Evolutionary conservation across 2,329 filamentous ascomycete genomes (phyloP).

Genomic region (Exserohilum rostratum): DNA sequence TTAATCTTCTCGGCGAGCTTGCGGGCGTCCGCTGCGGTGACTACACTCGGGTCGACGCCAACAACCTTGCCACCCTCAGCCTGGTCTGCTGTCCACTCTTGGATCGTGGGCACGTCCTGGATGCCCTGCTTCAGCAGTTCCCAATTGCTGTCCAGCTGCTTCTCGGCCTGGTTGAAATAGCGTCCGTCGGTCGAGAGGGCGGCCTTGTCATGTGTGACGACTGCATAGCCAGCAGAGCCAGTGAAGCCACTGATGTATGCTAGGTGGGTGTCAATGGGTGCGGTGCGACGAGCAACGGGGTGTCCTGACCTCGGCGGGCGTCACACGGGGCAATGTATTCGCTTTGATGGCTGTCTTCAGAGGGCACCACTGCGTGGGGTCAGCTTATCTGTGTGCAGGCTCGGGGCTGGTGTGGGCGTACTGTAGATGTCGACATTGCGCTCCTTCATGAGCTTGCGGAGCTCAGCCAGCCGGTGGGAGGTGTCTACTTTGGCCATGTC

Average conservation of each 20-base stretch:
- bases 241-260: constrained; percentile 93
- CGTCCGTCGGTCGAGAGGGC: constrained; percentile 92
- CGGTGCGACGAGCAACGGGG: constrained; percentile 22
- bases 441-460: constrained; percentile 86
- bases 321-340: constrained; percentile 99
- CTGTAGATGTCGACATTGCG: constrained; percentile 90
- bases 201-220: constrained; percentile 84
- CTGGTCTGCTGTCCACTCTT: constrained; percentile 91
- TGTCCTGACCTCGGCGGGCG: constrained; percentile 70
- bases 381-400: constrained; percentile 35
- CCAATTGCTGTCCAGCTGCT: constrained; percentile 93
- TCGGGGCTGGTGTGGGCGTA: constrained; percentile 51
- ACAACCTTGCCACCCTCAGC: constrained; percentile 85
- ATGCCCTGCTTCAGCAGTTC: constrained; percentile 87
- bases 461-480: constrained; percentile 72
- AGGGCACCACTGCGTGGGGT: constrained; percentile 77
- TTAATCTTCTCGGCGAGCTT: constrained; percentile 86
- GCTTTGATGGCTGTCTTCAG: constrained; percentile 95
- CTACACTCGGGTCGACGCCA: constrained; percentile 86
- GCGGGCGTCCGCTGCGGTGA: constrained; percentile 74
- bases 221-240: constrained; percentile 90
- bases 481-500: constrained; percentile 84
- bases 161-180: constrained; percentile 95
- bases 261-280: constrained; percentile 40
- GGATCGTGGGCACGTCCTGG: constrained; percentile 94